Percentiles rank a stretch among this genome's conserved stretches.
These are phyloP conservation scores for Thelonectria discophora DNA, from an alignment of 2,329 filamentous ascomycete species.

Conservation along the genomic window DNA sequence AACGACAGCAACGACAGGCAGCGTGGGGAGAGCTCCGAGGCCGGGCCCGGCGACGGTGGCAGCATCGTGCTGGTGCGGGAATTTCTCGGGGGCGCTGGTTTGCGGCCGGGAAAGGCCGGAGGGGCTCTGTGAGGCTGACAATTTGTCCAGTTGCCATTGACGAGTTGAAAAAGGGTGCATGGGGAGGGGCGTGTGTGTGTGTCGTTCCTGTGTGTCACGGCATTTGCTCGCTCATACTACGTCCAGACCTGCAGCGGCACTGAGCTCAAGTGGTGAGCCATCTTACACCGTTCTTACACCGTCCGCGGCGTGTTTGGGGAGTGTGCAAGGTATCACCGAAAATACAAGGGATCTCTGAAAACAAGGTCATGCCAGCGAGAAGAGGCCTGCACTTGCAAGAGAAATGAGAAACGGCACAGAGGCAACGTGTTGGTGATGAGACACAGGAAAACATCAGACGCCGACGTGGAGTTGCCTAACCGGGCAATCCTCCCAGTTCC, in stretches of 20 bases:
- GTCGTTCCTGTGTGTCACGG: conserved; percentile 1
- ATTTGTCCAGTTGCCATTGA: conserved; percentile 10
- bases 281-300: too few species aligned
- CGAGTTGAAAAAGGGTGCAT: conserved; percentile 13
- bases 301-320: too few species aligned
- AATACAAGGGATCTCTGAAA: background rate
- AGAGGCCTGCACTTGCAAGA: background rate
- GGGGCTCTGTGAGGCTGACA: conserved; percentile 15
- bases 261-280: too few species aligned
- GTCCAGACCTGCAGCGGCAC: background rate
- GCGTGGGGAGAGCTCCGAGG: conserved; percentile 7
- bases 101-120: conserved; percentile 29
- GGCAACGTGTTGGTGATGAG: background rate
- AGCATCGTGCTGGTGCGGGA: conserved; percentile 36
- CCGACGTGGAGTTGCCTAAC: conserved; percentile 2
- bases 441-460: background rate
- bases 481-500: background rate
- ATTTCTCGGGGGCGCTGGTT: conserved; percentile 23
- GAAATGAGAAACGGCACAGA: background rate
- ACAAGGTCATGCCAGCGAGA: background rate
- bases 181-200: background rate
- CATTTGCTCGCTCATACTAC: background rate
- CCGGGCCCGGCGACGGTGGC: conserved; percentile 34
- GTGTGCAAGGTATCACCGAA: too few species aligned
- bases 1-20: background rate